These are phyloP conservation scores for Raphanus sativus DNA, from an alignment of 345 rosid species.

Conservation along the genomic window DNA sequence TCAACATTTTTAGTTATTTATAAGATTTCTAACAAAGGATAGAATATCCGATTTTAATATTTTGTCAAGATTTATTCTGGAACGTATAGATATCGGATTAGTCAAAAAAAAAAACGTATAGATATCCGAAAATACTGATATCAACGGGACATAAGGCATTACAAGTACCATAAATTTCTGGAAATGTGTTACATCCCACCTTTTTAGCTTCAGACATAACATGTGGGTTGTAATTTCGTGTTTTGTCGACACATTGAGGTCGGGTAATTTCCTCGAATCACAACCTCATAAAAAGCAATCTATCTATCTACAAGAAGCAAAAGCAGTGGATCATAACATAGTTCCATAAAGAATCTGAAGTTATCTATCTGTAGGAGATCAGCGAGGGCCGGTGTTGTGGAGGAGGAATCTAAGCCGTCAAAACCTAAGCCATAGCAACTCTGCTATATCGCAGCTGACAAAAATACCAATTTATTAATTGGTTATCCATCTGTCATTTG, in stretches of 20 bases:
- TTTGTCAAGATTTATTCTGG: background rate
- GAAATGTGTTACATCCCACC: background rate
- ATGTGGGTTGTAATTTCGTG: background rate
- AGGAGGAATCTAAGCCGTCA: conserved; percentile 7
- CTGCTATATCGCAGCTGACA: conserved; percentile 23
- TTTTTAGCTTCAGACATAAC: conserved; percentile 3
- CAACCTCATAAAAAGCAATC: conserved; percentile 3
- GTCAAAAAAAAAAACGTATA: background rate
- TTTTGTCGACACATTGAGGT: background rate
- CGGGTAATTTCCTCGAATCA: background rate
- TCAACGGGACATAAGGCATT: background rate
- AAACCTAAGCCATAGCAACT: conserved; percentile 11
- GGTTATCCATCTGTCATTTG: conserved; percentile 17
- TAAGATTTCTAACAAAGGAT: background rate
- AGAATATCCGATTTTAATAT: background rate
- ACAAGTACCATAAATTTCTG: background rate
- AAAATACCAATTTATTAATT: conserved; percentile 23
- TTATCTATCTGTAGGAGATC: background rate
- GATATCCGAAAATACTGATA: background rate
- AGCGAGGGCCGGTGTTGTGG: conserved; percentile 10
- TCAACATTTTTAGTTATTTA: too few relatives aligned
- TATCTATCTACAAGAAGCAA: conserved; percentile 23
- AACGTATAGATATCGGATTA: background rate
- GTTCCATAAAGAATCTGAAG: background rate
- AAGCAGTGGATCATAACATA: conserved; percentile 21